phyloP scores from a whole-genome alignment of 495 filamentous ascomycete species.

The Ascobolus immersus region DNA sequence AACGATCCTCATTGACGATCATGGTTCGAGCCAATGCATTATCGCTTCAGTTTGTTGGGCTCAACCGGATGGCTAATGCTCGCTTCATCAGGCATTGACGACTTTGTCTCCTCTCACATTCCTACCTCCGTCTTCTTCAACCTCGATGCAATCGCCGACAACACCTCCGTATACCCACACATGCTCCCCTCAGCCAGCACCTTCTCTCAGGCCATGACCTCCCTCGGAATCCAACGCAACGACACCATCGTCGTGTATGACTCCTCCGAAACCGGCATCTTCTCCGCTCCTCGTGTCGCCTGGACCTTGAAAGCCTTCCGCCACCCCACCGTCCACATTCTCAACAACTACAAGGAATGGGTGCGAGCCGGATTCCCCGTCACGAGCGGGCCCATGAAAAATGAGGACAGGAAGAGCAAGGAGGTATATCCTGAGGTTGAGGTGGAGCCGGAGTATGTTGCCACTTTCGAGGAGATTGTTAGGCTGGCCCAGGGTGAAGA shows the following conservation, averaged over 20 bases:
- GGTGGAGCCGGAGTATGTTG: constrained; percentile 24
- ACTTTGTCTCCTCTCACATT: constrained; percentile 53
- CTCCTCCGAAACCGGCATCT: constrained; percentile 63
- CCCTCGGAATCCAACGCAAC: constrained; percentile 58
- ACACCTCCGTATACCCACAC: constrained; percentile 70
- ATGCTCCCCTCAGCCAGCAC: constrained; percentile 67
- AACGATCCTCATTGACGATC: too few relatives aligned
- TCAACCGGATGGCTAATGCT: too few relatives aligned
- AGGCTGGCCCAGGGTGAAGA: constrained; percentile 45
- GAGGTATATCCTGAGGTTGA: constrained; percentile 26
- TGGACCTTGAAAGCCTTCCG: constrained; percentile 86
- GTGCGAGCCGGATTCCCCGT: constrained; percentile 53
- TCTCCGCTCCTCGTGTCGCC: constrained; percentile 72
- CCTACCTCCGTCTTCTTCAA: constrained; percentile 89
- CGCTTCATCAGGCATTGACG: too few relatives aligned
- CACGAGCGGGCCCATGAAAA: constrained; percentile 31
- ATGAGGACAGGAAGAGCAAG: constrained; percentile 17
- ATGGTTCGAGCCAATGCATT: too few relatives aligned
- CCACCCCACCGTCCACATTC: constrained; percentile 63
- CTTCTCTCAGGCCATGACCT: constrained; percentile 70
- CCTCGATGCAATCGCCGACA: constrained; percentile 70
- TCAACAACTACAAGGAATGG: constrained; percentile 90
- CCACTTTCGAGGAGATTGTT: constrained; percentile 50
- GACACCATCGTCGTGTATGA: constrained; percentile 90
- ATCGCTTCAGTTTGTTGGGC: too few relatives aligned